Conservation (phyloP, 257 asterid species). For the Ehretia macrophylla region DNA sequence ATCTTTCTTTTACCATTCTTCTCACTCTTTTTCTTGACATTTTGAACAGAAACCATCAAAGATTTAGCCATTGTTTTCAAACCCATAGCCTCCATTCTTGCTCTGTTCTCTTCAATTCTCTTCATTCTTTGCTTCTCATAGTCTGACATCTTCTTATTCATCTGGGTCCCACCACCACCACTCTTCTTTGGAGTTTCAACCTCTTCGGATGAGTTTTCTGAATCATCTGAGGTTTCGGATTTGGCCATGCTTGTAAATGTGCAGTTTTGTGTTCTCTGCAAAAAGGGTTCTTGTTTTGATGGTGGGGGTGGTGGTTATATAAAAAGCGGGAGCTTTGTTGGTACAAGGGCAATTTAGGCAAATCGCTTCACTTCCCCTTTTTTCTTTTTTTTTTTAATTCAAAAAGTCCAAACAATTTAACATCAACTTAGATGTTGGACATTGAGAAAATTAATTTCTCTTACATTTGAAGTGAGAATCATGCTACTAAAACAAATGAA, state of each 20-base stretch:
- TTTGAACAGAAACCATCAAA: slow-evolving; percentile 40
- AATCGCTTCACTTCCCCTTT: too few relatives aligned
- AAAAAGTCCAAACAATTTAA: too few relatives aligned
- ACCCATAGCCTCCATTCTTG: slow-evolving; percentile 87
- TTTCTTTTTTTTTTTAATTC: too few relatives aligned
- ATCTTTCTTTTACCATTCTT: slow-evolving; percentile 57
- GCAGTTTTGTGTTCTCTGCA: background rate
- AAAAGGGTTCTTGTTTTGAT: background rate
- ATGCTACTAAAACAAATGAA: too few relatives aligned
- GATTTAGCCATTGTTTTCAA: slow-evolving; percentile 58
- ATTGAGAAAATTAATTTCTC: too few relatives aligned
- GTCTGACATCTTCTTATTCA: slow-evolving; percentile 27
- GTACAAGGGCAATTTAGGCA: background rate
- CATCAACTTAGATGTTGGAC: too few relatives aligned
- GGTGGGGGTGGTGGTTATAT: too few relatives aligned
- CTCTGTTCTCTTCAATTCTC: slow-evolving; percentile 74
- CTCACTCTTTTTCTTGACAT: slow-evolving; percentile 31
- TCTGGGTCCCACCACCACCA: background rate
- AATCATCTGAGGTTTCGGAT: slow-evolving; percentile 3
- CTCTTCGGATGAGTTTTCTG: slow-evolving; percentile 26
- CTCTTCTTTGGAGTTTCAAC: slow-evolving; percentile 24
- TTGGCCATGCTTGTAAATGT: background rate
- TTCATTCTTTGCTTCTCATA: slow-evolving; percentile 74
- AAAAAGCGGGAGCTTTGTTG: slow-evolving; percentile 4
- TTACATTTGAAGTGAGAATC: too few relatives aligned